These are phyloP conservation scores for Aspergillus homomorphus DNA, from an alignment of 495 filamentous ascomycete species.

Conservation along the genomic window DNA sequence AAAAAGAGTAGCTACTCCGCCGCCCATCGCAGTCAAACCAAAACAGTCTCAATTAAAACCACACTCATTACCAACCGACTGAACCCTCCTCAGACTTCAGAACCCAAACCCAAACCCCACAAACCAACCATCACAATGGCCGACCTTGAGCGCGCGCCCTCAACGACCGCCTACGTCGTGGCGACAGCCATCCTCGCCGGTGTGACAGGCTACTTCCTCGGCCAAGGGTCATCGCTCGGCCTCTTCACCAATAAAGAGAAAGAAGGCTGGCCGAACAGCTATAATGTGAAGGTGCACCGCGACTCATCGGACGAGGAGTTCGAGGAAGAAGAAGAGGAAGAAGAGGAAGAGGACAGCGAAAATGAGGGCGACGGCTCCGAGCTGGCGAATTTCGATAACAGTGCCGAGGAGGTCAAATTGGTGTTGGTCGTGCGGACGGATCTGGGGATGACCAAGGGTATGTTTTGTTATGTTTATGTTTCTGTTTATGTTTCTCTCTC, in stretches of 20 bases:
- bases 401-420: constrained; percentile 84
- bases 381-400: constrained; percentile 45
- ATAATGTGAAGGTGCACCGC: constrained; percentile 47
- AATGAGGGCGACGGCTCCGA: constrained; percentile 43
- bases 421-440: constrained; percentile 91
- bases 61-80: background rate
- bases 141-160: constrained; percentile 41
- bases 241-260: constrained; percentile 42
- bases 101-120: background rate
- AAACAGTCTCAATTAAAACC: background rate
- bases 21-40: constrained; percentile 3
- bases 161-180: constrained; percentile 52
- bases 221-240: constrained; percentile 48
- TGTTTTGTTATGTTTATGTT: constrained; percentile 19
- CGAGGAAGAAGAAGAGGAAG: constrained; percentile 11
- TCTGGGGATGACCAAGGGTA: constrained; percentile 94
- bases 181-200: constrained; percentile 64
- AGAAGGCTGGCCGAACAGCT: constrained; percentile 50
- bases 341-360: constrained; percentile 33
- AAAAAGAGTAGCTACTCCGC: background rate
- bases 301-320: constrained; percentile 45
- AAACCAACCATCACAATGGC: constrained; percentile 31
- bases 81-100: background rate
- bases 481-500: constrained; percentile 4
- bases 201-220: constrained; percentile 63